Conservation (phyloP, 257 asterid species). For the Ilex aquifolium region DNA sequence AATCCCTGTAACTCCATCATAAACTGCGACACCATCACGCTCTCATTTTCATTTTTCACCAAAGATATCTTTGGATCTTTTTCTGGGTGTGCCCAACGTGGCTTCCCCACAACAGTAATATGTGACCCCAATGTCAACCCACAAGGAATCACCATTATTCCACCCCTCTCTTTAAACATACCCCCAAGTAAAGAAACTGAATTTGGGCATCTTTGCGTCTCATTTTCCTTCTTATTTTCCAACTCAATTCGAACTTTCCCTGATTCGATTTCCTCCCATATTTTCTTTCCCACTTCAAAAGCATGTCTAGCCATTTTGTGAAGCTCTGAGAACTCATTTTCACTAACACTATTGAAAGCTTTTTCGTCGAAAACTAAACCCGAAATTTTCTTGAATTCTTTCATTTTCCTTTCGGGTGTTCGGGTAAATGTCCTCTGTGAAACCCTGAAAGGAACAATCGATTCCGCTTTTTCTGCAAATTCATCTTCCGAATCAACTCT, state of each 20-base stretch:
- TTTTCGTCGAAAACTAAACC: slow-evolving; percentile 56
- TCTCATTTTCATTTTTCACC: slow-evolving; percentile 25
- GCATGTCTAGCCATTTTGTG: slow-evolving; percentile 70
- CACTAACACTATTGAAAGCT: slow-evolving; percentile 44
- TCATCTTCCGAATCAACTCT: no score
- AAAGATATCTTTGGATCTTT: slow-evolving; percentile 37
- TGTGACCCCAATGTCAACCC: slow-evolving; percentile 89
- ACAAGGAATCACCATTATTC: slow-evolving; percentile 73
- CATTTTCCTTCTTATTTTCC: slow-evolving; percentile 21
- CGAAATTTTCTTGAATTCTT: slow-evolving; percentile 51
- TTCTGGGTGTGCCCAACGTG: slow-evolving; percentile 45
- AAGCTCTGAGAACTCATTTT: slow-evolving; percentile 63
- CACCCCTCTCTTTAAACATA: slow-evolving; percentile 39
- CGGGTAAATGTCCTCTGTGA: no score
- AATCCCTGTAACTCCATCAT: slow-evolving; percentile 85
- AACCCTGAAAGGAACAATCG: no score
- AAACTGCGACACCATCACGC: slow-evolving; percentile 65
- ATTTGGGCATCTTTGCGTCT: slow-evolving; percentile 53
- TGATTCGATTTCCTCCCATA: slow-evolving; percentile 55
- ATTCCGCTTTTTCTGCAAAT: no score
- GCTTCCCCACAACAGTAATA: slow-evolving; percentile 77
- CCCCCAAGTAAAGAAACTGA: slow-evolving; percentile 50
- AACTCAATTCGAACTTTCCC: slow-evolving; percentile 40
- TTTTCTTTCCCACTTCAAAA: slow-evolving; percentile 56
- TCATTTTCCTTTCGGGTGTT: slow-evolving; percentile 30